Conservation (phyloP, 2,329 filamentous ascomycete genomes). For the Colletotrichum lindemuthianum region DNA sequence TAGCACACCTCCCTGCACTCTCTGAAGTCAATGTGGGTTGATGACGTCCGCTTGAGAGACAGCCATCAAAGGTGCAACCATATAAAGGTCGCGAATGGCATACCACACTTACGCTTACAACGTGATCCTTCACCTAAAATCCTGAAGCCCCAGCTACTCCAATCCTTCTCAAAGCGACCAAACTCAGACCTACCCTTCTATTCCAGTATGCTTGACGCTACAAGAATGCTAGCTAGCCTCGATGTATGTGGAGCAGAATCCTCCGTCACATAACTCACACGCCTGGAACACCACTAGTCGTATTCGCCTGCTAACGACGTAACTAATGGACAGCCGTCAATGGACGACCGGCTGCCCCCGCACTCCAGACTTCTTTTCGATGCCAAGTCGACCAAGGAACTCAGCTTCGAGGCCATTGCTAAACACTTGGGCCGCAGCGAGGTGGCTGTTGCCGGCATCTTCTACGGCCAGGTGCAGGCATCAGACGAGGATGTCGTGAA, state of each 20-base stretch:
- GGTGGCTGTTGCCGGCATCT: slow-evolving; percentile 86
- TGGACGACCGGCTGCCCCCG: slow-evolving; percentile 74
- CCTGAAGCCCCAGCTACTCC: too few relatives aligned
- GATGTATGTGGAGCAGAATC: slow-evolving; percentile 46
- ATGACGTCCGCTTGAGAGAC: slow-evolving; percentile 27
- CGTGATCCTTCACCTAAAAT: too few relatives aligned
- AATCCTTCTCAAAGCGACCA: too few relatives aligned
- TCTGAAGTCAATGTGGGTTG: slow-evolving; percentile 3
- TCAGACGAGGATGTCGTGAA: slow-evolving; percentile 73
- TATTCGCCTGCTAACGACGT: slow-evolving; percentile 32
- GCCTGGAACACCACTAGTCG: too few relatives aligned
- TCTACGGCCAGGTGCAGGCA: slow-evolving; percentile 87
- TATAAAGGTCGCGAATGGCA: neutral
- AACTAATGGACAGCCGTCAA: slow-evolving; percentile 61
- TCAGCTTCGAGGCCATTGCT: slow-evolving; percentile 84
- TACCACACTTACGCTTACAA: too few relatives aligned
- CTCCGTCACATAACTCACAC: neutral
- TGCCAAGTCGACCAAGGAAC: slow-evolving; percentile 78
- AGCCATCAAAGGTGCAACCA: neutral
- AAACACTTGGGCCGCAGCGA: slow-evolving; percentile 79
- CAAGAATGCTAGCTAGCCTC: slow-evolving; percentile 41
- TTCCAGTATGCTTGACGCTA: neutral
- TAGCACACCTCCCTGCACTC: slow-evolving; percentile 33
- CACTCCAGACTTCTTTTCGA: slow-evolving; percentile 80
- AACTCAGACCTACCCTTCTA: too few relatives aligned